Evolutionary conservation across 1,284 basidiomycete species (phyloP), one percentile per base, ranked within the genome.

Genomic region (Ustilago tritici): DNA sequence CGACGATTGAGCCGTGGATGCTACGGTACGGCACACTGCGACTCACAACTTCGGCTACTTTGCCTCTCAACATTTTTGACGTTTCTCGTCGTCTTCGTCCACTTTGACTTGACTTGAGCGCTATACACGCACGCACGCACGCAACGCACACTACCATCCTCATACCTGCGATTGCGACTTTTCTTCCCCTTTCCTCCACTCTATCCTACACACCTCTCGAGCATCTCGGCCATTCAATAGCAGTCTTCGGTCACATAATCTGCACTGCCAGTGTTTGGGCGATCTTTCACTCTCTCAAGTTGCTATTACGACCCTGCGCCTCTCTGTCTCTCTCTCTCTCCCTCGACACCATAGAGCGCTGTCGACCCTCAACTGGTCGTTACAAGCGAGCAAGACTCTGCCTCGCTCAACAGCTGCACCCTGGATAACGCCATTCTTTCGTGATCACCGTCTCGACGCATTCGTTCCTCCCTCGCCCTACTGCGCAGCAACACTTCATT

Each of bases 361-460:
- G 34, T 53, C 36, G 56, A 59, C 63, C 63, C 56, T 65, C 63
- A 65, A 60, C 57, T 63, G 60, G 67, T 23, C 55, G 40, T 28
- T 32, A 50, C 12, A 62, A 50, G 35, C 54, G 35, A 61, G 58
- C 58, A 56, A 28, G 38, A 47, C 53, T 38, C 61, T 58, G 58
- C 56, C 56, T 31, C 23, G 1, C 11, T 15, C 31, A 46, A 23
- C 53, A 36, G 23, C 55, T 58, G 56, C 64, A 61, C 65, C 54
- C 61, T 60, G 65, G 47, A 71, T 76, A 68, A 67, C 69, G 65
- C 66, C 74, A 69, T 69, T 57, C 61, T 68, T 54, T 74, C 65
- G 71, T 74, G 61, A 61, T 69, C 65, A 32, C 19, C 31, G 38
- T 32, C 38, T 38, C 35, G 49, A 58, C 65, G 64, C 61, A 63